Evolutionary conservation across 257 asterid species (phyloP).

Genomic region (Jaltomata sinuosa): DNA sequence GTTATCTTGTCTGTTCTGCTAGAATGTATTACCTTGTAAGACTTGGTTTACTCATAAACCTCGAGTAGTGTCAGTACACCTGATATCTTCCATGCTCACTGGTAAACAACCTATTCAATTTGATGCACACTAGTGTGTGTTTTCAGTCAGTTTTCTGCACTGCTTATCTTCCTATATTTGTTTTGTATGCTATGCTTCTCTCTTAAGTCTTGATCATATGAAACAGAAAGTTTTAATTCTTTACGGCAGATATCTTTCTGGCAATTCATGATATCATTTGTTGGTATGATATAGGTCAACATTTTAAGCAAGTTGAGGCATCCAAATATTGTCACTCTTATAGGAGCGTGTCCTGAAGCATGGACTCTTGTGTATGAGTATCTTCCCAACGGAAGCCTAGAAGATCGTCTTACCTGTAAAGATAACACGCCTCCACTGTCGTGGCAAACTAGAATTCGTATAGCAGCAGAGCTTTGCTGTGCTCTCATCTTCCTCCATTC

Average conservation of each 20-base stretch:
- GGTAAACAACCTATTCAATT: background rate
- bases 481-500: slow-evolving; percentile 82
- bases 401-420: slow-evolving; percentile 81
- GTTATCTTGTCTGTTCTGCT: background rate
- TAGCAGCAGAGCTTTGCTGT: slow-evolving; percentile 81
- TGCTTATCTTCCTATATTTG: background rate
- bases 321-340: slow-evolving; percentile 72
- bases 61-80: background rate
- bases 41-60: background rate
- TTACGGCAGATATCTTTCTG: background rate
- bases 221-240: background rate
- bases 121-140: background rate
- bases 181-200: background rate
- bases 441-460: slow-evolving; percentile 83
- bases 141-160: background rate
- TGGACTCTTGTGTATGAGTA: slow-evolving; percentile 80
- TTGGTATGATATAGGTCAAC: slow-evolving; percentile 37
- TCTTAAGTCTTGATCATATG: background rate
- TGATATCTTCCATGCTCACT: background rate
- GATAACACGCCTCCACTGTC: slow-evolving; percentile 72
- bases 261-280: background rate
- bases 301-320: slow-evolving; percentile 85
- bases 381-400: slow-evolving; percentile 89
- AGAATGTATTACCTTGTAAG: background rate
- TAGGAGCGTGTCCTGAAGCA: slow-evolving; percentile 86